These are phyloP conservation scores for Blastobotrys ciferrii DNA, from an alignment of 1,139 yeast species.

Conservation along the genomic window DNA sequence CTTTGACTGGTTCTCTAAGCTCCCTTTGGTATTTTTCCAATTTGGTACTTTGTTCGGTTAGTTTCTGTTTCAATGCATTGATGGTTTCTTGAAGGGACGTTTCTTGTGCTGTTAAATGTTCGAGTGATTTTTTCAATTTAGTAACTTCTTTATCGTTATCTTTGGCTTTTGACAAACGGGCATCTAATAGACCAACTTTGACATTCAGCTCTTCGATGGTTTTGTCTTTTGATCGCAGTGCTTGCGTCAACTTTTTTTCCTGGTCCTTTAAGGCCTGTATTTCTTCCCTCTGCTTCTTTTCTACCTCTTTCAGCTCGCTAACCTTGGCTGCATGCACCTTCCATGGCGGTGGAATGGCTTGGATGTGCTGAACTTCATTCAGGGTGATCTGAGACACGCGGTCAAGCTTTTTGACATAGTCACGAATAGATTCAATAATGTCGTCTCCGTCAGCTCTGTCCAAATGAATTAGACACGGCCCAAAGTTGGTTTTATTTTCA, in stretches of 20 bases:
- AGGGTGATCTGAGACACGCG: not conserved
- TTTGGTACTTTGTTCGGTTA: slow-evolving; percentile 38
- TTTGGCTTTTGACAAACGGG: slow-evolving; percentile 42
- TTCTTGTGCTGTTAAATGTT: slow-evolving; percentile 29
- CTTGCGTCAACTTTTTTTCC: slow-evolving; percentile 26
- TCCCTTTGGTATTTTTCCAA: slow-evolving; percentile 21
- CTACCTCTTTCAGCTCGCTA: slow-evolving; percentile 20
- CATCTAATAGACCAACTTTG: slow-evolving; percentile 45
- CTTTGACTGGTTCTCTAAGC: slow-evolving; percentile 14
- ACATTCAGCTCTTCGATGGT: slow-evolving; percentile 45
- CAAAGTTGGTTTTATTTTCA: not conserved
- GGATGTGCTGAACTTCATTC: not conserved
- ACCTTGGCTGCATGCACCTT: slow-evolving; percentile 20
- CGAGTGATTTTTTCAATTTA: slow-evolving; percentile 32
- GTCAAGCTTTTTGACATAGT: not conserved
- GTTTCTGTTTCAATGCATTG: slow-evolving; percentile 23
- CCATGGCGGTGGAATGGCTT: slow-evolving; percentile 26
- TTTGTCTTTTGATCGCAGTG: slow-evolving; percentile 38
- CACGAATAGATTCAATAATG: not conserved
- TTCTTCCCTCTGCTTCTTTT: slow-evolving; percentile 24
- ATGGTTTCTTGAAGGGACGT: slow-evolving; percentile 28
- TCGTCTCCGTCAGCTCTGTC: slow-evolving; percentile 3
- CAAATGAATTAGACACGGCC: slow-evolving; percentile 1
- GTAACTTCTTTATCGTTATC: slow-evolving; percentile 37
- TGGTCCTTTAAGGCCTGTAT: slow-evolving; percentile 27